Conservation (phyloP, 257 asterid genomes). For the Cruciata laevipes region DNA sequence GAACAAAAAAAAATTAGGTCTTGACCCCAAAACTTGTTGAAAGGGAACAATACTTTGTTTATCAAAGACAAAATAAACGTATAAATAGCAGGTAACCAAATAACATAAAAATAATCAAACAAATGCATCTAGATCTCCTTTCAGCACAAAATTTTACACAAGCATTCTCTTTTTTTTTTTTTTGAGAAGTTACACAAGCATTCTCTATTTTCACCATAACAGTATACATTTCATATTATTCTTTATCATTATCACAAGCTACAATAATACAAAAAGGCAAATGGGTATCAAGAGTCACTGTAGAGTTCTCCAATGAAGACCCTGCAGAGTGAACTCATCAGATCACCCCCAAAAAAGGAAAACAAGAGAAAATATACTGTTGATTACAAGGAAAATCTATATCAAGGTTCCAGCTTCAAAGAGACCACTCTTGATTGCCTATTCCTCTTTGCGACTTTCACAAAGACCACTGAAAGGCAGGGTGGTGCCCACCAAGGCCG, state of each 20-base stretch:
- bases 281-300: constrained; percentile 13
- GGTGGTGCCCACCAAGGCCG: constrained; percentile 99
- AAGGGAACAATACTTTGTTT: too few relatives aligned
- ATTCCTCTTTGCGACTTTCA: constrained; percentile 70
- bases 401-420: constrained; percentile 87
- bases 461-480: constrained; percentile 57
- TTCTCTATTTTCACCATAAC: constrained; percentile 1
- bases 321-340: constrained; percentile 18
- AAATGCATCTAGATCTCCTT: neutral
- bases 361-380: constrained; percentile 15
- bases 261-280: constrained; percentile 6
- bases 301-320: constrained; percentile 37
- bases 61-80: too few relatives aligned
- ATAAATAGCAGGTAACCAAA: neutral
- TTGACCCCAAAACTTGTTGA: too few relatives aligned
- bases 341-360: constrained; percentile 8
- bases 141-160: constrained; percentile 1
- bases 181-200: constrained; percentile 4
- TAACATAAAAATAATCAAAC: neutral
- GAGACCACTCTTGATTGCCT: constrained; percentile 94
- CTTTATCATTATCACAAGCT: constrained; percentile 2
- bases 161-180: neutral
- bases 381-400: constrained; percentile 8
- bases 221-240: constrained; percentile 2
- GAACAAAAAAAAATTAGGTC: too few relatives aligned